Percentiles rank a stretch among this genome's conserved stretches.
These are phyloP conservation scores for Oryza meyeriana DNA, from an alignment of 176 grass and related monocot genomes.

Conservation along the genomic window DNA sequence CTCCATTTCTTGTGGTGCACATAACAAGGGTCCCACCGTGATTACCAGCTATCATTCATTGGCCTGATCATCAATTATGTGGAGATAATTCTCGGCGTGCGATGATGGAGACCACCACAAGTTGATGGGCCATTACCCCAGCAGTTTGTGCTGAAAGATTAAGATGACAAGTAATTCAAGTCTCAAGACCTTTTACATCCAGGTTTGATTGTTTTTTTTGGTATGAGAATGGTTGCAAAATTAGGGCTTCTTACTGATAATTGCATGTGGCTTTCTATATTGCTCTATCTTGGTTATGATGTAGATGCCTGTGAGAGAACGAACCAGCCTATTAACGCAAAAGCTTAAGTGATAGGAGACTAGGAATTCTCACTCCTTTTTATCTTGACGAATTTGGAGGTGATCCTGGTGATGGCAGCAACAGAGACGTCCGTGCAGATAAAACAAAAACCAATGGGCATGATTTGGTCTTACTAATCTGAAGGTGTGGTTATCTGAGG, in stretches of 20 bases:
- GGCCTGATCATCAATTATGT: background rate
- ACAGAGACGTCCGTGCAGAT: background rate
- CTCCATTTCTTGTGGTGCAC: slow-evolving; percentile 19
- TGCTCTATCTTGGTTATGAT: slow-evolving; percentile 25
- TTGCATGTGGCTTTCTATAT: background rate
- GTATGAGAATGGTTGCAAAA: background rate
- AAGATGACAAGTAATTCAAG: background rate
- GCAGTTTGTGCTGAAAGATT: background rate
- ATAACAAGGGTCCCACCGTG: background rate
- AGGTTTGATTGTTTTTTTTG: background rate
- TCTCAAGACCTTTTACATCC: background rate
- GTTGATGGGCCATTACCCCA: background rate
- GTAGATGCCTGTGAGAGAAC: slow-evolving; percentile 24
- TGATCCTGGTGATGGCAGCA: slow-evolving; percentile 1
- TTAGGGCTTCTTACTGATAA: background rate
- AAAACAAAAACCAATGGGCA: background rate
- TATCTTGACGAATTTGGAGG: slow-evolving; percentile 18
- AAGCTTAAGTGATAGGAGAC: slow-evolving; percentile 38
- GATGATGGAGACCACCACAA: slow-evolving; percentile 27
- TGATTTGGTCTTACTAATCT: slow-evolving; percentile 15
- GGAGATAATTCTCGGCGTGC: background rate
- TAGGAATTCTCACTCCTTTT: slow-evolving; percentile 17
- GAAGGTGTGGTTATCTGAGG: background rate
- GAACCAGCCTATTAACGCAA: slow-evolving; percentile 19
- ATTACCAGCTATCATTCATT: background rate